Evolutionary conservation across 495 filamentous ascomycete genomes (phyloP).

Genomic region (Aspergillus leporis): DNA sequence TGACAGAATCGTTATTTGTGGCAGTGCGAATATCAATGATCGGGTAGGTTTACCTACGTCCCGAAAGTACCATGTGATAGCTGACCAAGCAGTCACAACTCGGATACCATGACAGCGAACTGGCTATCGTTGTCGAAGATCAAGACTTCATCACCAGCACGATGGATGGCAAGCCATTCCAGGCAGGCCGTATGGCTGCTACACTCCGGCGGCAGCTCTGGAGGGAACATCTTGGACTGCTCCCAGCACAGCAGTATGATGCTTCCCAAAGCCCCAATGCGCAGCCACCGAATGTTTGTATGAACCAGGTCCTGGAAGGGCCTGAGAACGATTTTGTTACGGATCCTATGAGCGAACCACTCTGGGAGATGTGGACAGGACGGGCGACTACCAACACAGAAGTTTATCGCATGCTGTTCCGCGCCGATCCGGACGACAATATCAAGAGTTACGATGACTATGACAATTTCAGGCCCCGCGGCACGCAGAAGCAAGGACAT

Average conservation of each 20-base stretch:
- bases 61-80: neutral
- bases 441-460: slow-evolving; percentile 90
- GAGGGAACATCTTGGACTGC: slow-evolving; percentile 88
- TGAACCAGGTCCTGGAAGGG: slow-evolving; percentile 65
- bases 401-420: slow-evolving; percentile 86
- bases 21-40: slow-evolving; percentile 90
- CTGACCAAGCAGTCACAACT: slow-evolving; percentile 64
- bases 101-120: slow-evolving; percentile 85
- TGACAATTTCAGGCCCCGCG: slow-evolving; percentile 68
- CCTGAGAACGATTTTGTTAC: slow-evolving; percentile 73
- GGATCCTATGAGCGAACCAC: slow-evolving; percentile 74
- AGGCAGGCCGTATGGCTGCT: slow-evolving; percentile 73
- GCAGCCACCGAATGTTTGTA: slow-evolving; percentile 71
- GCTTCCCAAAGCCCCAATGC: slow-evolving; percentile 75
- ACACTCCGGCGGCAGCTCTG: slow-evolving; percentile 84
- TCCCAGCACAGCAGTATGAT: slow-evolving; percentile 73
- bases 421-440: slow-evolving; percentile 87
- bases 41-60: slow-evolving; percentile 48
- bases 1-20: slow-evolving; percentile 79
- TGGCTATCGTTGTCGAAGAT: slow-evolving; percentile 93
- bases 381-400: slow-evolving; percentile 77
- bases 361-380: slow-evolving; percentile 85
- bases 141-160: slow-evolving; percentile 65
- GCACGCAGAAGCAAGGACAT: slow-evolving; percentile 75
- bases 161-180: slow-evolving; percentile 78